Conservation (phyloP, 495 filamentous ascomycete genomes). For the Lineolata rhizophorae region DNA sequence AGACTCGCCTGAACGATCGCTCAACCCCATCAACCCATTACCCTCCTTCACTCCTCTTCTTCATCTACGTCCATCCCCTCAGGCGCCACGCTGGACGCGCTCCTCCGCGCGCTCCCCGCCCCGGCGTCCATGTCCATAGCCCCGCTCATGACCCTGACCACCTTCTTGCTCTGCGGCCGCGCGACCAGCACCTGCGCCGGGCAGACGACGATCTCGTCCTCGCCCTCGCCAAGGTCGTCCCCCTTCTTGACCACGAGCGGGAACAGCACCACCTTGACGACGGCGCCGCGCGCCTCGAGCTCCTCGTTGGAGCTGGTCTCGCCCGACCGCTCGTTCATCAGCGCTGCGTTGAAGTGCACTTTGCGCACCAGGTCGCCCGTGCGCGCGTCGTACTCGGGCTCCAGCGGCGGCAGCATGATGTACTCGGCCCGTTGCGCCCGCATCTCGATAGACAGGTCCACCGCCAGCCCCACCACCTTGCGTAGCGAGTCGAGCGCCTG, state of each 20-base stretch:
- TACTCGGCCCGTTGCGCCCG: constrained; percentile 87
- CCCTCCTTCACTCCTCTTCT: too few species aligned
- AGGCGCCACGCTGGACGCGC: constrained; percentile 6
- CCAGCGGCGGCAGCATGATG: constrained; percentile 90
- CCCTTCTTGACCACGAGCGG: constrained; percentile 88
- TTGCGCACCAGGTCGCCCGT: constrained; percentile 70
- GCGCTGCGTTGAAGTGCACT: constrained; percentile 62
- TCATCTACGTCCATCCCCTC: too few species aligned
- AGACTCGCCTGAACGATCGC: too few species aligned
- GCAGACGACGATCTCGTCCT: constrained; percentile 81
- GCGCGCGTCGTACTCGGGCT: constrained; percentile 84
- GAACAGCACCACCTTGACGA: constrained; percentile 80
- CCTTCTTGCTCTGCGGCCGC: constrained; percentile 18
- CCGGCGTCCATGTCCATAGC: constrained; percentile 19
- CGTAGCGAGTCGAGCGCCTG: constrained; percentile 62
- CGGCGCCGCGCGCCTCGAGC: constrained; percentile 48
- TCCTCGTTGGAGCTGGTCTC: constrained; percentile 47
- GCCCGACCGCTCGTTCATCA: constrained; percentile 83
- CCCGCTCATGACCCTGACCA: constrained; percentile 21
- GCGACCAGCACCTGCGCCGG: constrained; percentile 80
- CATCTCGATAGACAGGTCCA: constrained; percentile 84
- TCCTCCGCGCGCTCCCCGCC: too few species aligned
- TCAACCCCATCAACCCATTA: too few species aligned
- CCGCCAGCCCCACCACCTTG: constrained; percentile 63
- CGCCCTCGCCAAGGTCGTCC: constrained; percentile 60